These are phyloP conservation scores for Phytophthora sp. DNA, from an alignment of 352 stramenopile species.

Conservation along the genomic window DNA sequence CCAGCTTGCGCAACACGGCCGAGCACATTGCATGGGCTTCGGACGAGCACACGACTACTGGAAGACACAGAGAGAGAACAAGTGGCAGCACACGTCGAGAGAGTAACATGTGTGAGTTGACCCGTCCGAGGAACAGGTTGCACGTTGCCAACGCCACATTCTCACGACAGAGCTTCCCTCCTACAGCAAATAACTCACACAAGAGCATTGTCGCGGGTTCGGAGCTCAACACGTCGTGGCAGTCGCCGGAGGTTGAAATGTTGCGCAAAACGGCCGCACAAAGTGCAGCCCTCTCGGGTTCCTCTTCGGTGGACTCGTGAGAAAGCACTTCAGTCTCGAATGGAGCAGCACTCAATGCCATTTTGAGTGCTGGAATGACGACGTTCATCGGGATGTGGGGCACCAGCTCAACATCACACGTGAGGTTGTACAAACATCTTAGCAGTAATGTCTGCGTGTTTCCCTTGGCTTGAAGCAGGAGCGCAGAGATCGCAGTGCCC, in stretches of 20 bases:
- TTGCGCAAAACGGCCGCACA: conserved; percentile 63
- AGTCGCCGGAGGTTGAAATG: conserved; percentile 43
- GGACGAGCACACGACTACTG: background rate
- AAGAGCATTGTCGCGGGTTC: conserved; percentile 53
- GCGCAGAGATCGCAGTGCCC: conserved; percentile 34
- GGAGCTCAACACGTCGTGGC: conserved; percentile 48
- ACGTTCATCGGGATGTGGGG: conserved; percentile 19
- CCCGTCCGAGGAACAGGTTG: conserved; percentile 69
- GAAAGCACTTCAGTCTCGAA: background rate
- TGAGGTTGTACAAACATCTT: conserved; percentile 68
- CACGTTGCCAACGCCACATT: conserved; percentile 63
- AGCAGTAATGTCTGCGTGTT: conserved; percentile 54
- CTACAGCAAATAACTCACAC: conserved; percentile 52
- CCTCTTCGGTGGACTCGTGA: background rate
- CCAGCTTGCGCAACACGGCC: conserved; percentile 68
- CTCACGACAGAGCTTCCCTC: conserved; percentile 45
- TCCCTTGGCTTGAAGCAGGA: conserved; percentile 42
- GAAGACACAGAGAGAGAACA: conserved; percentile 59
- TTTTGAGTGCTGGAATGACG: conserved; percentile 31
- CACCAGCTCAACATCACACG: conserved; percentile 49
- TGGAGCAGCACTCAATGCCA: conserved; percentile 21
- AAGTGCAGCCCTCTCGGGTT: conserved; percentile 30
- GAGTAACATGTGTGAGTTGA: conserved; percentile 68
- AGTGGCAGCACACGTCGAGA: conserved; percentile 53
- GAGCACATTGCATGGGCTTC: conserved; percentile 55